Base-by-base conservation (phyloP, 371 early-diverging fungal genomes). In the Rhizopus microsporus region DNA sequence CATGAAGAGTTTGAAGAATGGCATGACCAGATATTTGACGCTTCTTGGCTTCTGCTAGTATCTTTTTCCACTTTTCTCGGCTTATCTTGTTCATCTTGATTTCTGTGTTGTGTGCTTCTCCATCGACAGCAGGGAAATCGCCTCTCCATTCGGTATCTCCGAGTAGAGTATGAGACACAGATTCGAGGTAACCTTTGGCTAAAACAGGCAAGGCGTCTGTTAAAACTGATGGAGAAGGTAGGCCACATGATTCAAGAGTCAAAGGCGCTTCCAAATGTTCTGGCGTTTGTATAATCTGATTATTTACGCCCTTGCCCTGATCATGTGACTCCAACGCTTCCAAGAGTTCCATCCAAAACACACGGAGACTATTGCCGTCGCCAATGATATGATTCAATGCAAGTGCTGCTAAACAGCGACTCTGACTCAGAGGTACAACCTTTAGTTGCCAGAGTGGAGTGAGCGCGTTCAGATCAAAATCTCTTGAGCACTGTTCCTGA, bases 371-470 rank as follows among this genome's bases (percentile, higher is more conserved):
- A 52, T 60, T 67, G n/a, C 79, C 79, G 34, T 78, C 76, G 6
- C 40, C 56, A 34, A 74, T 65, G 7, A 63, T 51, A 37, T 78
- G 79, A 3, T 59, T 48, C 9, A 34, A 34, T 6, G 35, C 34
- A 38, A 54, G 43, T 23, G 29, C 5, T 4, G 46, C 46, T 42
- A 42, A 15, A 32, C 54, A 54, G 12, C 43, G 17, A 7, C 13
- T 62, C 34, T 9, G 52, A 49, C 7, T 51, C 45, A 44, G 57
- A 54, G 40, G 52, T 16, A 53, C 48, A 17, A 62, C 64, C 17
- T 31, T 43, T 43, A 78, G 50, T 12, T 67, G 65, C 79, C 79
- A 78, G 7, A 70, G 61, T n/a, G 79, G 79, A 0, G 59, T 3
- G 7, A 53, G 29, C 0, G 51, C 7, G 37, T 65, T 54, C 12